phyloP scores from a whole-genome alignment of 2,329 filamentous ascomycete genomes.

The Hortaea sp. region DNA sequence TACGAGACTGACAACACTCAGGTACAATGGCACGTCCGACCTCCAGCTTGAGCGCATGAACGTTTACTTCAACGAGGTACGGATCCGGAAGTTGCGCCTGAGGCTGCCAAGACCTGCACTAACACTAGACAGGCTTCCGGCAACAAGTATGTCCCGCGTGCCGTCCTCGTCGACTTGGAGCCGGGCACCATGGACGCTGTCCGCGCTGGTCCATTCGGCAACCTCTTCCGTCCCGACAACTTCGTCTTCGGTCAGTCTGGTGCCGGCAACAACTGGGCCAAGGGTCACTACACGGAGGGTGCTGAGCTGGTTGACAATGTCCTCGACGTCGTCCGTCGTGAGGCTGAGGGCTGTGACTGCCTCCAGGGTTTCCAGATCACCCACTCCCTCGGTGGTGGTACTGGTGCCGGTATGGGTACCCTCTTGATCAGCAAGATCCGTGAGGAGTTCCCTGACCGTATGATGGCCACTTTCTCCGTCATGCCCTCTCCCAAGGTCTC shows the following conservation, averaged over 20 bases:
- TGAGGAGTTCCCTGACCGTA: constrained; percentile 99
- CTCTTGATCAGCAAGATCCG: constrained; percentile 99
- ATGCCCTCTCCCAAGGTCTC: constrained; percentile 98
- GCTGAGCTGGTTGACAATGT: constrained; percentile 98
- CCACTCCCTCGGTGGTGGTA: constrained; percentile 99
- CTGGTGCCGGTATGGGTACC: constrained; percentile 99
- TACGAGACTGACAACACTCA: constrained; percentile 33
- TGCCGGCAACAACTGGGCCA: constrained; percentile 99
- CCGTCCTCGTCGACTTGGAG: constrained; percentile 98
- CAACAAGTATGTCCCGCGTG: constrained; percentile 99
- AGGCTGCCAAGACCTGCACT: constrained; percentile 13
- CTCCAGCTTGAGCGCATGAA: constrained; percentile 99
- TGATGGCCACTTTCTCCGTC: constrained; percentile 99
- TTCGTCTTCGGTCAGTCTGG: constrained; percentile 99
- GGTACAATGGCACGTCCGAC: constrained; percentile 96
- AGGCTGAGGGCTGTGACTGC: constrained; percentile 98
- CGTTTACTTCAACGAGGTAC: constrained; percentile 95
- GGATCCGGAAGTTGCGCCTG: constrained; percentile 9
- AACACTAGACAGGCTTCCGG: constrained; percentile 61
- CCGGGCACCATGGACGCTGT: constrained; percentile 99
- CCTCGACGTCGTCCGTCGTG: constrained; percentile 94
- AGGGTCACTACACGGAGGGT: constrained; percentile 99
- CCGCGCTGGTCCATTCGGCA: constrained; percentile 92
- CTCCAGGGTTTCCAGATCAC: constrained; percentile 99
- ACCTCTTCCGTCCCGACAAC: constrained; percentile 99